Conservation (phyloP, 257 asterid species). For the Nicotiana tabacum region DNA sequence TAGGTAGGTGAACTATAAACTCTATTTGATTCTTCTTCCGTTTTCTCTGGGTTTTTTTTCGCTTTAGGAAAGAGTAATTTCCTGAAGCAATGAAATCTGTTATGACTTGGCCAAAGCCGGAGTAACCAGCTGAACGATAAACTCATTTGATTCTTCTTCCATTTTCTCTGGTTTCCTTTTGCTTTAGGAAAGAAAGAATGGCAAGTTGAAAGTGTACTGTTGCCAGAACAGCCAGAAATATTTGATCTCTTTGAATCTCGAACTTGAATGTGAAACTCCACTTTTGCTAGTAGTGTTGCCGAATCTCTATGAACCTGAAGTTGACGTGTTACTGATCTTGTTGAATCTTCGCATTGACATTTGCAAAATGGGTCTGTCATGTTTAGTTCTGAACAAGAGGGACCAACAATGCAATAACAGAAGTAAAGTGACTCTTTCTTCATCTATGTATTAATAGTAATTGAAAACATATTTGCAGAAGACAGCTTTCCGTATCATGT, state of each 20-base stretch:
- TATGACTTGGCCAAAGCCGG: background rate
- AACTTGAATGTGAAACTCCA: background rate
- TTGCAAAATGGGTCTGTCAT: background rate
- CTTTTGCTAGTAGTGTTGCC: background rate
- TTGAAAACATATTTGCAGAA: background rate
- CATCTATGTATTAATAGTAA: background rate
- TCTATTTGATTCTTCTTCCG: background rate
- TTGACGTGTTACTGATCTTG: background rate
- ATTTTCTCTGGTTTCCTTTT: background rate
- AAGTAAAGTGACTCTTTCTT: background rate
- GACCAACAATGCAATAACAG: background rate
- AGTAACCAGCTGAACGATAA: background rate
- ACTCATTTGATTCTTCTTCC: background rate
- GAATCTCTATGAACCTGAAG: background rate
- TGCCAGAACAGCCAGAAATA: background rate
- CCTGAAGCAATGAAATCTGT: background rate
- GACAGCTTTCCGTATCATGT: background rate
- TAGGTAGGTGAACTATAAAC: background rate
- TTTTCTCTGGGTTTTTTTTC: background rate
- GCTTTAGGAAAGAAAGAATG: background rate
- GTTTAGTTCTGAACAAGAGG: background rate
- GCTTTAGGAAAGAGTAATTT: background rate
- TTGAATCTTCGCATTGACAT: background rate
- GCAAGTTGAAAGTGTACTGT: background rate
- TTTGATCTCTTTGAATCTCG: background rate